Evolutionary conservation across 2,329 filamentous ascomycete species (phyloP).

Genomic region (Alternaria dauci): DNA sequence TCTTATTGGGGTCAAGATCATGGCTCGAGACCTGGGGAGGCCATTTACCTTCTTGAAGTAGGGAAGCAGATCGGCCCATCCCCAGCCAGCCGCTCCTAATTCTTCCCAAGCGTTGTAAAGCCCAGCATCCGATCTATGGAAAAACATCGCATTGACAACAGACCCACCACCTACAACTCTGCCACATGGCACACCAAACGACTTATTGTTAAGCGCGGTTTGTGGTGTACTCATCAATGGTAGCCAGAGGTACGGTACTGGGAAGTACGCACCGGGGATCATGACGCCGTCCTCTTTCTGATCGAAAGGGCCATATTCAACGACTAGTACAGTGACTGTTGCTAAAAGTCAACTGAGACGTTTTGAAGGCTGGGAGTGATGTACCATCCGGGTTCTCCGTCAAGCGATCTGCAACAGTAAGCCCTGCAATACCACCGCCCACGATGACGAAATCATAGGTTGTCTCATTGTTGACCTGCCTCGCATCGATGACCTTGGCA

Average conservation of each 20-base stretch:
- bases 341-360: neutral
- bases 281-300: conserved; percentile 31
- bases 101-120: conserved; percentile 62
- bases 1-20: conserved; percentile 16
- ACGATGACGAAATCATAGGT: conserved; percentile 38
- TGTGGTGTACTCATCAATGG: conserved; percentile 31
- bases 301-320: conserved; percentile 41
- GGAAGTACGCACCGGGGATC: conserved; percentile 32
- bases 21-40: conserved; percentile 61
- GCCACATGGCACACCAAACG: conserved; percentile 29
- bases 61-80: conserved; percentile 58
- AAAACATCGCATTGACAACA: conserved; percentile 49
- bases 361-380: neutral
- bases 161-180: conserved; percentile 46
- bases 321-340: conserved; percentile 36
- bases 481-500: conserved; percentile 19
- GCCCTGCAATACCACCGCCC: conserved; percentile 38
- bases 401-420: conserved; percentile 39
- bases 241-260: conserved; percentile 35
- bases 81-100: conserved; percentile 66
- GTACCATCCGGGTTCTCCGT: conserved; percentile 31
- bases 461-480: conserved; percentile 13
- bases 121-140: conserved; percentile 37
- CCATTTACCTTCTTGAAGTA: conserved; percentile 45
- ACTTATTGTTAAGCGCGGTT: conserved; percentile 23